Evolutionary conservation across 768 basidiomycete species (phyloP), one percentile per base, ranked within the genome.

Genomic region (Xerocomus brunneocitrinus): DNA sequence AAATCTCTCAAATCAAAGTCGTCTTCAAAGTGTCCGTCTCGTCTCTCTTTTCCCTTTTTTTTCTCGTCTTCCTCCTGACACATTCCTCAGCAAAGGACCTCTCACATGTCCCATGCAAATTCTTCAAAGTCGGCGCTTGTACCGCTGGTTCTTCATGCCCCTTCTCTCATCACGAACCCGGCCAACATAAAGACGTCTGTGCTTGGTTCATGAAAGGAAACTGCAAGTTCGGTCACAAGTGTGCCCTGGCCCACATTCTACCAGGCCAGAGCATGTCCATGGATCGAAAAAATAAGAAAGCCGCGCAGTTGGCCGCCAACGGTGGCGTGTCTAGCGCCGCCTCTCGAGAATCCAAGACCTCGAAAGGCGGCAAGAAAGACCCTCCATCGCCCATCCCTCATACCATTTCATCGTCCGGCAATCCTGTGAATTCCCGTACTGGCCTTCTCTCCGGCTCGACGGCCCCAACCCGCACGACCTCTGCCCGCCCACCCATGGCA

Each of bases 281-380:
- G 91, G 95, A 98, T 65, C 76, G 94, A 61, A 95, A 97, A 80
- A 98, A 98, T 76, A 98, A 98, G 76, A 91, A 91, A 67, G 85
- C 89, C 13, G 91, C 91, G 0, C 90, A 91, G 62, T 67, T 79
- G 30, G 83, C 85, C 3, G 80, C 81, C 0, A 77, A 75, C 38
- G 71, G 73, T 3, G 73, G 75, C 6, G 74, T 67, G 13, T 68
- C 74, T 19, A 66, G 56, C 12, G 62, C 68, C 5, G 47, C 63
- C 6, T 60, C 64, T 16, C 58, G 73, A 42, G 64, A 73, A 45
- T 57, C 71, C 49, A 62, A 38, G 52, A 64, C 67, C 36, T 56
- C 73, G 27, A 75, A 72, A 40, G 72, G 64, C 10, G 67, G 65
- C 3, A 75, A 72, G 65, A 72, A 72, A 46, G 72, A 76, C 13